These are phyloP conservation scores for Inga laurina DNA, from an alignment of 306 rosid species.

Conservation along the genomic window DNA sequence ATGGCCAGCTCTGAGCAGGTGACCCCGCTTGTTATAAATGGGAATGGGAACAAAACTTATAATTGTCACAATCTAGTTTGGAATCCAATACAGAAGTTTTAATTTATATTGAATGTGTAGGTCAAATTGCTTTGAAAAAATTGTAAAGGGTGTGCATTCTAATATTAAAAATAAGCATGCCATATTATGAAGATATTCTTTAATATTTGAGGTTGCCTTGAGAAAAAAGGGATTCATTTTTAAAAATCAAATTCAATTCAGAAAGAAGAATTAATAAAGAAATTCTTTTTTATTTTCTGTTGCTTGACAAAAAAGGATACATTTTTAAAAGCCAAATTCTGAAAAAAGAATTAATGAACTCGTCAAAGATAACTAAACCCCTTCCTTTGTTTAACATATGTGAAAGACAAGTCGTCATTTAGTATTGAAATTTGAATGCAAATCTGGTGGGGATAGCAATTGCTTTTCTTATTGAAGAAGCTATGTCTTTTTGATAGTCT, in stretches of 20 bases:
- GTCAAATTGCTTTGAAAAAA: background rate
- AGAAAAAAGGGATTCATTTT: conserved; percentile 13
- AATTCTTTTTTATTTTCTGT: background rate
- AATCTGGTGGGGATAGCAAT: background rate
- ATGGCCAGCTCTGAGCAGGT: conserved; percentile 99
- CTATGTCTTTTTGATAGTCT: background rate
- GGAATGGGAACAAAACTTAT: conserved; percentile 17
- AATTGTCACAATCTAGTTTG: conserved; percentile 24
- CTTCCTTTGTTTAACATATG: background rate
- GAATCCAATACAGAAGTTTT: conserved; percentile 17
- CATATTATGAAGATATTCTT: conserved; percentile 1
- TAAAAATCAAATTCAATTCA: conserved; percentile 2
- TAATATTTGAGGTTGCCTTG: conserved; percentile 1
- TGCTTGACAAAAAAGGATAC: conserved; percentile 8
- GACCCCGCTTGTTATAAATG: conserved; percentile 30
- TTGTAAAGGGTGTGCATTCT: background rate
- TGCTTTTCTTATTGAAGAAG: conserved; percentile 4
- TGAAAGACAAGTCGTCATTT: conserved; percentile 1
- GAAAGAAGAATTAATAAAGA: background rate
- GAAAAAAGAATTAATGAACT: conserved; percentile 1
- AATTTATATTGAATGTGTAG: background rate
- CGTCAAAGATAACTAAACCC: conserved; percentile 10
- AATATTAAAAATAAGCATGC: background rate
- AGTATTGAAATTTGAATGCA: conserved; percentile 15
- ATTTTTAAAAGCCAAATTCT: conserved; percentile 7